A percentile compares a stretch with the other conserved stretches of the same genome.
Evolutionary conservation across 805 yeast species (phyloP).

Genomic region (Lipomyces lipofer): DNA sequence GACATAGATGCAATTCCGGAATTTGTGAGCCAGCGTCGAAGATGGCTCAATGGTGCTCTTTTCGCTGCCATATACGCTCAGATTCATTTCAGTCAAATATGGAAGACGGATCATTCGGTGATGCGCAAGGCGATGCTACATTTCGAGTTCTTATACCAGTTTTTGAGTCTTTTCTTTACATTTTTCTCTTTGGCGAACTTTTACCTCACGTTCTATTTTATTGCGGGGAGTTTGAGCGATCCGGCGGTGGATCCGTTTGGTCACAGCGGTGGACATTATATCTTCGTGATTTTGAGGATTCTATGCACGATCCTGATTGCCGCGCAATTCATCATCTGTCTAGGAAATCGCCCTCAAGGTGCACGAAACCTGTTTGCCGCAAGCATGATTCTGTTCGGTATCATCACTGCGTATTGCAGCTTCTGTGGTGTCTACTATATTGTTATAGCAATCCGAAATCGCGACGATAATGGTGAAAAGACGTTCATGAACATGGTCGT

Average conservation of each 20-base stretch:
- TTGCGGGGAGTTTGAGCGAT: slow-evolving; percentile 77
- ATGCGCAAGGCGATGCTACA: slow-evolving; percentile 80
- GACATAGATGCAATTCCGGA: slow-evolving; percentile 66
- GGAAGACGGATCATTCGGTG: slow-evolving; percentile 83
- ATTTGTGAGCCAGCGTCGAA: slow-evolving; percentile 90
- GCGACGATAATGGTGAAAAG: slow-evolving; percentile 41
- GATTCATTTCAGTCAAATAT: slow-evolving; percentile 79
- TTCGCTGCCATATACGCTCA: slow-evolving; percentile 94
- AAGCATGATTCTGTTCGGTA: slow-evolving; percentile 68
- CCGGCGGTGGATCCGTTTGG: slow-evolving; percentile 48
- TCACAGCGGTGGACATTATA: slow-evolving; percentile 68
- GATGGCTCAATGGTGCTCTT: slow-evolving; percentile 98
- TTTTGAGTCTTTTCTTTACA: slow-evolving; percentile 74
- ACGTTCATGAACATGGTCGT: slow-evolving; percentile 76
- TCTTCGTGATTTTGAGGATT: slow-evolving; percentile 85
- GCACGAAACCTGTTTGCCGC: slow-evolving; percentile 59
- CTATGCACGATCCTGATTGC: slow-evolving; percentile 78
- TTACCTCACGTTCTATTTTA: slow-evolving; percentile 86
- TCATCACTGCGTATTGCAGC: slow-evolving; percentile 80
- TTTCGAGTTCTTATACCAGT: slow-evolving; percentile 86
- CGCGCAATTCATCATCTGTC: slow-evolving; percentile 85
- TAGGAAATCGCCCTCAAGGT: slow-evolving; percentile 98
- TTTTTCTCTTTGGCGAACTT: slow-evolving; percentile 92
- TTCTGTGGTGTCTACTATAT: slow-evolving; percentile 83
- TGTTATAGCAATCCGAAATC: slow-evolving; percentile 47